Evolutionary conservation across 345 rosid genomes (phyloP).

Genomic region (Eucalyptus sp.): DNA sequence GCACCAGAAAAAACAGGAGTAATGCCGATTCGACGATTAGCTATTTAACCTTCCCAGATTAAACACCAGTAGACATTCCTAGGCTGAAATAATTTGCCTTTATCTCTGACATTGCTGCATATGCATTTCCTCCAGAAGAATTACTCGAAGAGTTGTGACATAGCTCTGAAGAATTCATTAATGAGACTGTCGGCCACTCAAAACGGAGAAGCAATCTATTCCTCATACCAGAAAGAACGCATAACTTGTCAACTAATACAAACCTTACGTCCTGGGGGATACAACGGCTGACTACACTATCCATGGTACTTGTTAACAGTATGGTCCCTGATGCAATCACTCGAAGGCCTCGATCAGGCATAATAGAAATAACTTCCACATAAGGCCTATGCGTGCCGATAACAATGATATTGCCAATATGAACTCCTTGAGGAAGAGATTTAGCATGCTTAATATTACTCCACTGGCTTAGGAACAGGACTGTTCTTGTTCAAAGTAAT

Average conservation of each 20-base stretch:
- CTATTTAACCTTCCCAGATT: slow-evolving; percentile 23
- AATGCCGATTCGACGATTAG: slow-evolving; percentile 84
- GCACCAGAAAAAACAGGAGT: slow-evolving; percentile 92
- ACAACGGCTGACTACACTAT: slow-evolving; percentile 66
- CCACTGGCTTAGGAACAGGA: too few relatives aligned
- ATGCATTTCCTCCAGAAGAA: slow-evolving; percentile 11
- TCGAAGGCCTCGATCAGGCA: slow-evolving; percentile 48
- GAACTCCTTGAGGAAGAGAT: too few relatives aligned
- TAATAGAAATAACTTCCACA: slow-evolving; percentile 71
- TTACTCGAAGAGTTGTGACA: slow-evolving; percentile 7
- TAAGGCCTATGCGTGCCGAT: too few relatives aligned
- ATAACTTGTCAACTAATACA: slow-evolving; percentile 67
- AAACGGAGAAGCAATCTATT: slow-evolving; percentile 96
- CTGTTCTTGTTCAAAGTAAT: too few relatives aligned
- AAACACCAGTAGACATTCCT: slow-evolving; percentile 8
- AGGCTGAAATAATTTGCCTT: slow-evolving; percentile 9
- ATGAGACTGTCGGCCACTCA: slow-evolving; percentile 63
- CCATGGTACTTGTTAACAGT: slow-evolving; percentile 49
- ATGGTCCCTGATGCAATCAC: slow-evolving; percentile 74
- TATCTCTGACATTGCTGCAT: neutral
- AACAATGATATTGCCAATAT: too few relatives aligned
- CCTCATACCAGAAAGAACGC: slow-evolving; percentile 76
- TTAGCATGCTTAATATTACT: too few relatives aligned
- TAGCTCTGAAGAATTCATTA: slow-evolving; percentile 15
- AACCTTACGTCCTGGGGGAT: slow-evolving; percentile 96